Conservation (phyloP, 768 basidiomycete species). For the Agaricus sinodeliciosus region DNA sequence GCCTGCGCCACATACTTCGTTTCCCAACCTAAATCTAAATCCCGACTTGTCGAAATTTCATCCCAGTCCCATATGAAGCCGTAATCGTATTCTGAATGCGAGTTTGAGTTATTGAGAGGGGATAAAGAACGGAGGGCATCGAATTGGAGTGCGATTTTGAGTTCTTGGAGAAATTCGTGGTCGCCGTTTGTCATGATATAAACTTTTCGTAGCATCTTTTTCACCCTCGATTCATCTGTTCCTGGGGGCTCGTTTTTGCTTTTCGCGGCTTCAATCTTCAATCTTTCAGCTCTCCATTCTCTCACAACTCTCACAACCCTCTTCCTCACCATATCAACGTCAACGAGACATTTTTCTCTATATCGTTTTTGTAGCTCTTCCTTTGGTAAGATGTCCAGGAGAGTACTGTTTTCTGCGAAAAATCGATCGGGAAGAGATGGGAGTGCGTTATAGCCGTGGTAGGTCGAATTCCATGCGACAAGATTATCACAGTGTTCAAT, state of each 20-base stretch:
- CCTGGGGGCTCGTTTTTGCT: neutral
- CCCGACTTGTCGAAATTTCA: constrained; percentile 45
- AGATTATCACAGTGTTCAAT: constrained; percentile 40
- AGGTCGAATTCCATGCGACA: constrained; percentile 30
- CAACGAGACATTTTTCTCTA: constrained; percentile 45
- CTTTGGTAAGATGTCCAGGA: constrained; percentile 5
- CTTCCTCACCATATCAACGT: constrained; percentile 39
- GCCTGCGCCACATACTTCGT: constrained; percentile 51
- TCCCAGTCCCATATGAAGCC: constrained; percentile 33
- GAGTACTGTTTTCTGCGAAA: constrained; percentile 8
- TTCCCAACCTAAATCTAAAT: constrained; percentile 48
- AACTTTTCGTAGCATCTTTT: constrained; percentile 31
- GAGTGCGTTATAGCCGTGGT: constrained; percentile 49
- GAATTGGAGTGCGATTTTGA: constrained; percentile 32
- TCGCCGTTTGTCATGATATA: constrained; percentile 66
- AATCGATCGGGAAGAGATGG: constrained; percentile 44
- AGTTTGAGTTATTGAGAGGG: too few species aligned
- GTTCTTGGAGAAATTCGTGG: constrained; percentile 37
- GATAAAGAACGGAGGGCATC: neutral
- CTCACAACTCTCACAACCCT: constrained; percentile 27
- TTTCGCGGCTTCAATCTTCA: constrained; percentile 10
- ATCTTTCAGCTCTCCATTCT: constrained; percentile 19
- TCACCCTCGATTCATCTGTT: neutral
- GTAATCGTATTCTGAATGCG: neutral
- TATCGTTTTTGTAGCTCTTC: constrained; percentile 29